phyloP scores from a whole-genome alignment of 345 rosid genomes.

The Clarkia xantiana region DNA sequence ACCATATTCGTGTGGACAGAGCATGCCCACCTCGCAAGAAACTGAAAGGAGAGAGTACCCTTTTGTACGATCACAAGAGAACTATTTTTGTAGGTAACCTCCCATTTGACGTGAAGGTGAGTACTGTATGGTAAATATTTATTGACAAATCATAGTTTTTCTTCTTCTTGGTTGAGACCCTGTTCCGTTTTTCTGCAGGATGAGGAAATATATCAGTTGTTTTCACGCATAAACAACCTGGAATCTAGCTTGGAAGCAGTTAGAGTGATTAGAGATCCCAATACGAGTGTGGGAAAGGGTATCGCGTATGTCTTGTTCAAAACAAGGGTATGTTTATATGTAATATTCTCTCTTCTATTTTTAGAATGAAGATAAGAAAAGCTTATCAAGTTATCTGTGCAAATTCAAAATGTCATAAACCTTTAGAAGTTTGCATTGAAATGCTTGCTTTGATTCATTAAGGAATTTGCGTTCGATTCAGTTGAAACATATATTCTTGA shows the following conservation, averaged over 20 bases:
- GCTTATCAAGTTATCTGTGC: too few relatives aligned
- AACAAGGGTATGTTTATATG: constrained; percentile 45
- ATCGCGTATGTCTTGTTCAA: constrained; percentile 85
- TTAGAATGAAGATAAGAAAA: too few relatives aligned
- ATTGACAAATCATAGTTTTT: neutral
- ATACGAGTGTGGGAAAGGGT: constrained; percentile 81
- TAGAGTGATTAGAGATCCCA: constrained; percentile 76
- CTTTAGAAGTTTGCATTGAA: too few relatives aligned
- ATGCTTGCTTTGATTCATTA: too few relatives aligned
- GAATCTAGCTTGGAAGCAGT: constrained; percentile 73
- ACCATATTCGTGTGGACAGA: constrained; percentile 90
- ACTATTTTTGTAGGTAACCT: constrained; percentile 88
- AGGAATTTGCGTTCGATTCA: too few relatives aligned
- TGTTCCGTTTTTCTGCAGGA: constrained; percentile 31
- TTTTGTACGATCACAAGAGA: constrained; percentile 65
- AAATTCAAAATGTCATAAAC: too few relatives aligned
- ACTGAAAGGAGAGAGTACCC: constrained; percentile 43
- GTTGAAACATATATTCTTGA: too few relatives aligned
- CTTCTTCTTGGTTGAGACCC: neutral
- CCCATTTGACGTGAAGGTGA: constrained; percentile 94
- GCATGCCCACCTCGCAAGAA: constrained; percentile 96
- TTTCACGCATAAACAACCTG: constrained; percentile 40
- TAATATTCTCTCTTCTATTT: too few relatives aligned
- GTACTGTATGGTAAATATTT: neutral
- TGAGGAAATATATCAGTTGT: constrained; percentile 82